Base-by-base conservation (phyloP, 2,329 filamentous ascomycete species). In the Scedosporium aurantiacum region DNA sequence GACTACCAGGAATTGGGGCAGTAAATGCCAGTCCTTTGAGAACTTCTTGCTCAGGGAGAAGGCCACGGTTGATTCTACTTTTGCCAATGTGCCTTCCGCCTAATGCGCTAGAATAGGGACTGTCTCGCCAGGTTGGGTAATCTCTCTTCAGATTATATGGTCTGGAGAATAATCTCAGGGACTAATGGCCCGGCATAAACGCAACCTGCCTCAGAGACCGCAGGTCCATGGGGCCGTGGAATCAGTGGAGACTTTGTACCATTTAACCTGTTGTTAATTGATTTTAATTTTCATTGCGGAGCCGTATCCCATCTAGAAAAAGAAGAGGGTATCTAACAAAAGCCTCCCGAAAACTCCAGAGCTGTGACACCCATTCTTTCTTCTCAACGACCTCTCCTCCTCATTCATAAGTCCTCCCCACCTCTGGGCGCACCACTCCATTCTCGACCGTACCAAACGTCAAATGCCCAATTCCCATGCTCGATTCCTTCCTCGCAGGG, bases 401-500 rank as follows among this genome's bases (percentile, higher is more conserved):
- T 57, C 21, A 55, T n/a, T 47, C 58, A 16, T 43, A 55, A 32
- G 41, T 25, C 18, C 18, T 28, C 12, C 58, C 58, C 4, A 54
- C 18, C 58, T 55, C 47, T 6, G 28, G 47, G 2, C n/a, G 50
- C 3, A n/a, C 47, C 50, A 55, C 47, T 10, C 47, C 47, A 14
- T 28, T 54, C 40, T 60, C 58, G 27, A 60, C 45, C 21, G 41
- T 54, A 10, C 58, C 58, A 45, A 60, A 54, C 4, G 41, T 32
- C 45, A 60, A n/a, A 10, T 47, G 45, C 8, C 27, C 58, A 7
- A 23, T 50, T 2, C 58, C 21, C 14, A 25, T 43, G 8, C 12
- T 50, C 4, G 57, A 21, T 41, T 28, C 57, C 23, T 60, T 54
- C 3, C 21, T 54, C 45, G 18, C 58, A 23, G 43, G 21, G 16